These are phyloP conservation scores for Botrytis fabae DNA, from an alignment of 2,329 filamentous ascomycete species.

Conservation along the genomic window DNA sequence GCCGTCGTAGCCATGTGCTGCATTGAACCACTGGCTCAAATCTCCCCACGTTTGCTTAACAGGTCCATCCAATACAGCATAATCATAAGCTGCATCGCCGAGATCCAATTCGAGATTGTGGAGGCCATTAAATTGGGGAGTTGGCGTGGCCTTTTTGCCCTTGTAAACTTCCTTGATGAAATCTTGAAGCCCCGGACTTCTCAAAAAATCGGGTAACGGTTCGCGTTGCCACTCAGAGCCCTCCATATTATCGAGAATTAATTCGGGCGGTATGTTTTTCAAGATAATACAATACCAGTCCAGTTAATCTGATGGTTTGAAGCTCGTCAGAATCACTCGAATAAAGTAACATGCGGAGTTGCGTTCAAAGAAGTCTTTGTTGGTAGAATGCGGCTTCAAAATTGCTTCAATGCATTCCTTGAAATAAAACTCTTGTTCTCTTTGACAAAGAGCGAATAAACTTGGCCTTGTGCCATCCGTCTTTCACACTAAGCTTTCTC, in stretches of 20 bases:
- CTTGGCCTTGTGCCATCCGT: background rate
- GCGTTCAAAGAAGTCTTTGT: constrained; percentile 14
- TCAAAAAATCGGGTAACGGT: background rate
- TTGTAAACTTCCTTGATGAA: constrained; percentile 3
- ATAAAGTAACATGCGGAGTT: background rate
- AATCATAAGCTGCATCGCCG: constrained; percentile 10
- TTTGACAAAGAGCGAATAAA: background rate
- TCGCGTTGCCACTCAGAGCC: background rate
- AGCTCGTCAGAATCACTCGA: background rate
- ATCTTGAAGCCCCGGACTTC: background rate
- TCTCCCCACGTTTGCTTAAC: background rate
- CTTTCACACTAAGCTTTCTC: background rate
- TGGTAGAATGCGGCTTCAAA: constrained; percentile 12
- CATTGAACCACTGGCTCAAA: background rate
- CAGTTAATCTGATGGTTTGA: background rate
- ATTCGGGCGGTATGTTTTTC: background rate
- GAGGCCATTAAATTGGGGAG: background rate
- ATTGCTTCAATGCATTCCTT: background rate
- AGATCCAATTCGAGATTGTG: constrained; percentile 3
- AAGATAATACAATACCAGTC: background rate
- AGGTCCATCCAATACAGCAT: background rate
- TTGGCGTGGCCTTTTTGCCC: background rate
- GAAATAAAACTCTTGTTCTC: constrained; percentile 6
- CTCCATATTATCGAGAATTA: background rate
- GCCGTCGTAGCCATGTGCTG: background rate